These are phyloP conservation scores for Penicillium tannophilum DNA, from an alignment of 495 filamentous ascomycete species.

Conservation along the genomic window DNA sequence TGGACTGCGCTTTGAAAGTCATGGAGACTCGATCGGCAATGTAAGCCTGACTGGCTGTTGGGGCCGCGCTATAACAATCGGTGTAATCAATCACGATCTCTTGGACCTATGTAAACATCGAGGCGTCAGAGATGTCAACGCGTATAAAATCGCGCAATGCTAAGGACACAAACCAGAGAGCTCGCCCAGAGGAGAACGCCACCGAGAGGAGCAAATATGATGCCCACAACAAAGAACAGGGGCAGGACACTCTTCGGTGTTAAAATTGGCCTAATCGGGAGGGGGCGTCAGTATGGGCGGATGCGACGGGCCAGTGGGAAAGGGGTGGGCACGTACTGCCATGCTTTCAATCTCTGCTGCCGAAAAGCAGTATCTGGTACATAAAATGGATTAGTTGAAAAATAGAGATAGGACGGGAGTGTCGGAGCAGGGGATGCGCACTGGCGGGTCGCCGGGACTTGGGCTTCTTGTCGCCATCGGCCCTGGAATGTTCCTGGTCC, in stretches of 20 bases:
- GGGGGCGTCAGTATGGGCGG: conserved; percentile 8
- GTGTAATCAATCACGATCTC: conserved; percentile 91
- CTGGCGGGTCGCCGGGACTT: conserved; percentile 86
- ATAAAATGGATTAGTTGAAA: conserved; percentile 10
- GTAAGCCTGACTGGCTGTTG: conserved; percentile 24
- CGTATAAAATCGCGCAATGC: neutral
- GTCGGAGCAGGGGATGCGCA: conserved; percentile 42
- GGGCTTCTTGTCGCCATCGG: conserved; percentile 68
- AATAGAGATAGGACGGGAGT: neutral
- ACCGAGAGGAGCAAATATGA: conserved; percentile 87
- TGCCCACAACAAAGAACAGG: conserved; percentile 81
- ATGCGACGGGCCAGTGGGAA: neutral
- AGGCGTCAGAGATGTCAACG: neutral
- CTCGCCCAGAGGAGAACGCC: conserved; percentile 84
- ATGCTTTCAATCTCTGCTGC: conserved; percentile 90
- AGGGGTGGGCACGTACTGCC: conserved; percentile 66
- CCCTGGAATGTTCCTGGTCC: conserved; percentile 46
- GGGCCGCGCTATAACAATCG: conserved; percentile 61
- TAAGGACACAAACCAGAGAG: conserved; percentile 56
- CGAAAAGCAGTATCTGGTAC: conserved; percentile 82
- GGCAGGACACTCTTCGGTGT: conserved; percentile 92
- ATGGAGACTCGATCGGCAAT: conserved; percentile 60
- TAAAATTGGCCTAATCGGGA: conserved; percentile 70
- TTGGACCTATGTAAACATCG: conserved; percentile 65
- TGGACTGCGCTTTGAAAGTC: conserved; percentile 60